Base-by-base conservation (phyloP, 805 yeast species). In the Yarrowia divulgata region DNA sequence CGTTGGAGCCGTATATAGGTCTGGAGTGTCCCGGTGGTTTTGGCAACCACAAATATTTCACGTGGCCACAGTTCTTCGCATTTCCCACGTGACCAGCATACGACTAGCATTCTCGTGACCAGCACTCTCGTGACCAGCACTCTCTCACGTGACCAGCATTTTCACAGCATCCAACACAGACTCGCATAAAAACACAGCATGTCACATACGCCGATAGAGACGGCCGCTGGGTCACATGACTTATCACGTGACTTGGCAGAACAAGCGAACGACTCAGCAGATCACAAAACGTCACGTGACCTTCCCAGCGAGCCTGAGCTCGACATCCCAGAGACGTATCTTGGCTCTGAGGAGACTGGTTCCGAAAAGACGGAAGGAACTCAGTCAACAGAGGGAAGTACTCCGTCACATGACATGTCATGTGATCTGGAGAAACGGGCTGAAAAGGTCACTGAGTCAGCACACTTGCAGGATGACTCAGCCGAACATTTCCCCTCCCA, bases 1-100 rank as follows among this genome's bases (percentile, higher is more conserved):
- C n/a, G n/a, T n/a, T 19, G 7, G 60, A 54, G 60, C 60, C 60
- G 60, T 45, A 54, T 54, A 54, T 54, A 54, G n/a, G 35, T 14
- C 9, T 19, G 49, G 49, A 19, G 32, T 9, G 29, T 23, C 29
- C 29, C 29, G 29, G 29, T 23, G 29, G 29, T 23, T 23, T 23
- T 23, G 29, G 29, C 29, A 23, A 2, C 29, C 29, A 23, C 29
- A 23, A 23, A 23, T 2, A 23, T 23, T 23, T 23, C 29, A 23
- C 29, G 29, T 23, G 29, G 4, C 29, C 29, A 23, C 29, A 23
- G 29, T 23, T 23, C 2, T 23, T n/a, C n/a, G n/a, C n/a, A n/a
- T n/a, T n/a, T 23, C 29, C 29, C 29, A 23, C 2, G 29, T 10
- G 23, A n/a, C 13, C 5, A 43, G 14, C n/a, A 45, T 14, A 45